Conservation (phyloP, 306 rosid genomes). For the Styphnolobium japonicum region DNA sequence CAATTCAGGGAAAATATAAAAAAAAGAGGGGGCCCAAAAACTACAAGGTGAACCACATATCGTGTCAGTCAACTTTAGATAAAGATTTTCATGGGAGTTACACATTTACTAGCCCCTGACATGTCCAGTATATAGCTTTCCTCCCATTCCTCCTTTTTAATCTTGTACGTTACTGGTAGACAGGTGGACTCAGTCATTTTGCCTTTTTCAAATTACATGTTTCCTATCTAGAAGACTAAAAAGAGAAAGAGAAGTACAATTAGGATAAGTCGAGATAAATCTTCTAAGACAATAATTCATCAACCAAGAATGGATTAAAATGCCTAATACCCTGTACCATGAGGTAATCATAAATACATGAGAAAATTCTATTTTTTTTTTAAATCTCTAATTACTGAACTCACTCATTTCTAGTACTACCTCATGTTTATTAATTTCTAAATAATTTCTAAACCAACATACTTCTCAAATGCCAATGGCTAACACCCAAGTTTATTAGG, state of each 20-base stretch:
- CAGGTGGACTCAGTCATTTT: not conserved
- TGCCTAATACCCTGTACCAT: too few species aligned
- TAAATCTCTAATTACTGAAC: too few species aligned
- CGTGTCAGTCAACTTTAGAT: not conserved
- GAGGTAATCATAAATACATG: too few species aligned
- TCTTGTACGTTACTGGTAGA: not conserved
- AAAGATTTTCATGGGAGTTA: not conserved
- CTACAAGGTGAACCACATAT: not conserved
- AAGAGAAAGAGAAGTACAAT: not conserved
- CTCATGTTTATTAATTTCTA: too few species aligned
- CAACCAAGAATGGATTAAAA: too few species aligned
- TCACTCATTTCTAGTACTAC: too few species aligned
- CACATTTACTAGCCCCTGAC: not conserved
- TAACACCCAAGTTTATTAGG: not conserved
- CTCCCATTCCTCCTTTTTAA: not conserved
- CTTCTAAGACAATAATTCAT: too few species aligned
- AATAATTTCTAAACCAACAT: not conserved
- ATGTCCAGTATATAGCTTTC: too few species aligned
- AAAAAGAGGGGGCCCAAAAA: not conserved
- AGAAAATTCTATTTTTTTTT: too few species aligned
- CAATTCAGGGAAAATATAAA: not conserved
- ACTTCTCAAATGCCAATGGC: not conserved
- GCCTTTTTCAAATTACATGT: not conserved
- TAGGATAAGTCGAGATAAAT: not conserved
- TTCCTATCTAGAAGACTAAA: not conserved